Base-by-base conservation (phyloP, 2,329 filamentous ascomycete genomes). In the Phaeoacremonium minimum region DNA sequence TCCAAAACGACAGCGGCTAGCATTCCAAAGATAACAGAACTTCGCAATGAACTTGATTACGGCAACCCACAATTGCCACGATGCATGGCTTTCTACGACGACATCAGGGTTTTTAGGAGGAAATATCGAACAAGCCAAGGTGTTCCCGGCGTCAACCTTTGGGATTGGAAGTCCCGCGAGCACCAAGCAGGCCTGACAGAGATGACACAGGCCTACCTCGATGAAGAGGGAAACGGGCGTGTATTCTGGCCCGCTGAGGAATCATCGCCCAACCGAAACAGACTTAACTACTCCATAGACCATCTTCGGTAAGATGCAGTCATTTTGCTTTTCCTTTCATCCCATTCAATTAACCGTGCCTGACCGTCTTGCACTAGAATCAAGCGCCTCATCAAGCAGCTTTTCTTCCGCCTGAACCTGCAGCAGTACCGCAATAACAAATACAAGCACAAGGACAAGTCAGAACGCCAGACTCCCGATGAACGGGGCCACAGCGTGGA, bases 391-490 rank as follows among this genome's bases (percentile, higher is more conserved):
- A 12, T 43, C 26, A 35, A 28, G 29, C 41, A 43, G 20, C 41
- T 41, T 7, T 43, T 43, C 18, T 43, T 31, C 17, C 32, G 41
- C 8, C 8, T 41, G 14, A 43, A 43, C 15, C 29, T 30, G 7
- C 38, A 43, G 15, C 33, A 37, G 14, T 30, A 35, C 12, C 37
- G 28, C 15, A 37, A 40, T 22, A 12, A 12, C 8, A 40, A 37
- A n/a, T 43, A 40, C 31, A 30, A 12, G 7, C 30, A 18, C 5
- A 38, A 30, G 30, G 18, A n/a, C 16, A 28, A 19, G 11, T 26
- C 2, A 9, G 22, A 9, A 26, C 2, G 9, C 9, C 22, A 26
- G 9, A 9, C 2, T n/a, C 22, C 22, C 9, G 22, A 26, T 26
- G 22, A 26, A 9, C 9, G 22, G n/a, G 22, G 22, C 9, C 2